Percentiles rank a stretch among this genome's conserved stretches.
phyloP scores from a whole-genome alignment of 1,139 yeast genomes.

The Candida mesenterica region DNA sequence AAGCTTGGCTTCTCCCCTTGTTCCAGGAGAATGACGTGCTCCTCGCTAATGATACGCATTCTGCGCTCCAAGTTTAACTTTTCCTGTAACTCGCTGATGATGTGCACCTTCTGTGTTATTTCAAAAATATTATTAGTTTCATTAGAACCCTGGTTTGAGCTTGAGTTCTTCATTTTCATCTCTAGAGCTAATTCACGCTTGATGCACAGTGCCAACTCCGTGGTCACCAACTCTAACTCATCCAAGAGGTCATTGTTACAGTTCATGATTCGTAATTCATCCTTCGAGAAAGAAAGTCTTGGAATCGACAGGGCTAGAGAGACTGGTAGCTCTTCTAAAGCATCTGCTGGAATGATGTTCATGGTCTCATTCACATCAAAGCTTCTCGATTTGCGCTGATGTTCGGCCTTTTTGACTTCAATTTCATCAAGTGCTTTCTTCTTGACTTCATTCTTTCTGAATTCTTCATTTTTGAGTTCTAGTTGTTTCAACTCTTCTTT shows the following conservation, averaged over 20 bases:
- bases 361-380: too few relatives aligned
- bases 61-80: constrained; percentile 63
- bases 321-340: too few relatives aligned
- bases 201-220: constrained; percentile 70
- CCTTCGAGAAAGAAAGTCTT: constrained; percentile 45
- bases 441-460: neutral
- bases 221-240: constrained; percentile 66
- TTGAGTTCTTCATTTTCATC: constrained; percentile 31
- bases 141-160: neutral
- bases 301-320: constrained; percentile 8
- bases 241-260: constrained; percentile 57
- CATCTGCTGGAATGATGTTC: too few relatives aligned
- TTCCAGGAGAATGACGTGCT: constrained; percentile 57
- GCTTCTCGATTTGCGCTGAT: too few relatives aligned
- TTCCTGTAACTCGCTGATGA: constrained; percentile 45
- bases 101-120: constrained; percentile 39
- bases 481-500: neutral
- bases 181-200: constrained; percentile 63
- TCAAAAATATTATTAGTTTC: neutral
- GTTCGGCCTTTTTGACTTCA: too few relatives aligned
- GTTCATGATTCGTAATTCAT: constrained; percentile 60
- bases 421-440: neutral
- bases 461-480: neutral
- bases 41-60: constrained; percentile 67
- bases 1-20: constrained; percentile 55